These are phyloP conservation scores for Oryza coarctata DNA, from an alignment of 176 grass and related monocot genomes.

Conservation along the genomic window DNA sequence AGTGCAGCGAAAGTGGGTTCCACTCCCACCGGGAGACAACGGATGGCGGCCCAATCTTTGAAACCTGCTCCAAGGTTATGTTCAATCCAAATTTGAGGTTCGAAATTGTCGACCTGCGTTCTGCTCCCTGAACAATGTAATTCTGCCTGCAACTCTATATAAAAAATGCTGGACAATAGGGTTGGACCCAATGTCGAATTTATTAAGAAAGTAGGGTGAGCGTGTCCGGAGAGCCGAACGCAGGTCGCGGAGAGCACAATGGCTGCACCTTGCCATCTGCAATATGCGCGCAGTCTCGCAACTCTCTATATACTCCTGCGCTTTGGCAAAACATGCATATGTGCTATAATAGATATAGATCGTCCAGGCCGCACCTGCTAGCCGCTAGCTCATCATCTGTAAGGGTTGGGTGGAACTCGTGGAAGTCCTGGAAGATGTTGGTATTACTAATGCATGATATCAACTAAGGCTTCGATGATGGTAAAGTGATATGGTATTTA, in stretches of 20 bases:
- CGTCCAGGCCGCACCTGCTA: neutral
- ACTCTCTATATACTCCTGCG: neutral
- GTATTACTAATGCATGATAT: conserved; percentile 14
- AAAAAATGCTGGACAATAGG: no score
- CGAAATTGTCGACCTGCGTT: conserved; percentile 89
- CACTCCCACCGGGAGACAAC: conserved; percentile 61
- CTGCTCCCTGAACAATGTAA: conserved; percentile 33
- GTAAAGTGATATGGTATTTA: neutral
- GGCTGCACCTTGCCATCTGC: no score
- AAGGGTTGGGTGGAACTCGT: neutral
- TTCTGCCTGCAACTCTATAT: neutral
- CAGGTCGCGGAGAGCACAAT: no score
- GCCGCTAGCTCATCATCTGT: neutral
- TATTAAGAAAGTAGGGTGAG: no score
- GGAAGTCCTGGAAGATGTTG: no score
- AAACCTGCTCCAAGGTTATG: conserved; percentile 72
- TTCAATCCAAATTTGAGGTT: conserved; percentile 84
- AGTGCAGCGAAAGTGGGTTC: conserved; percentile 75
- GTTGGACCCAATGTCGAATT: no score
- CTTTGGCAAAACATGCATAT: neutral
- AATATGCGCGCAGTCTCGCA: no score
- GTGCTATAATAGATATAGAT: neutral
- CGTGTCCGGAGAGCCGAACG: no score
- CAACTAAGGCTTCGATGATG: neutral
- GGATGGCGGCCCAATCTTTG: conserved; percentile 57